Conservation (phyloP, 306 rosid genomes). For the Quercus wislizeni region DNA sequence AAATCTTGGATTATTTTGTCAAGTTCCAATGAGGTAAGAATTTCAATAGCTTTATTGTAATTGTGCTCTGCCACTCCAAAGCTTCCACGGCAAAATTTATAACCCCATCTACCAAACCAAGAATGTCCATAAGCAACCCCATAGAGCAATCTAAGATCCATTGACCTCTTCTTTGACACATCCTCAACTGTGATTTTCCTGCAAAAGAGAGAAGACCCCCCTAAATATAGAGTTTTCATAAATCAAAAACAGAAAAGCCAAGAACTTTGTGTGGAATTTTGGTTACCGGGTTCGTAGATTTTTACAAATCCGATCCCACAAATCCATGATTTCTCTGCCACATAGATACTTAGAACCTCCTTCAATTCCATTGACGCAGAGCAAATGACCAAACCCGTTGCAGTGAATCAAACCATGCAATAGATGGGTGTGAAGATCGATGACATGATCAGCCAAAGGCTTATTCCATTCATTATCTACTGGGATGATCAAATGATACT, state of each 20-base stretch:
- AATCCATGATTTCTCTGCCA: slow-evolving; percentile 82
- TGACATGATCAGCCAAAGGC: slow-evolving; percentile 53
- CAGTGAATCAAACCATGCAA: slow-evolving; percentile 78
- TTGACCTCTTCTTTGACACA: slow-evolving; percentile 58
- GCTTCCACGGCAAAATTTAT: slow-evolving; percentile 68
- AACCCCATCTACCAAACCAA: slow-evolving; percentile 96
- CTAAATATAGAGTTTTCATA: not conserved
- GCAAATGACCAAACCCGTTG: slow-evolving; percentile 83
- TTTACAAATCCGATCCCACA: slow-evolving; percentile 83
- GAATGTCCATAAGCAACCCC: slow-evolving; percentile 88
- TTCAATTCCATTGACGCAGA: slow-evolving; percentile 73
- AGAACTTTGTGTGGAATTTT: not conserved
- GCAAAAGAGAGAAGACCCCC: slow-evolving; percentile 15
- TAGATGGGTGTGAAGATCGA: slow-evolving; percentile 57
- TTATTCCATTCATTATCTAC: slow-evolving; percentile 63
- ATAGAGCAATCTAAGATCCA: slow-evolving; percentile 85
- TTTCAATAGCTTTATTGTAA: slow-evolving; percentile 53
- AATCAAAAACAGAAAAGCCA: not conserved
- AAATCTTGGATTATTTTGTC: no score
- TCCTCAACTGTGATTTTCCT: slow-evolving; percentile 79
- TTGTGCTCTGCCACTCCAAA: slow-evolving; percentile 57
- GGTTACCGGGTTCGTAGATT: slow-evolving; percentile 58
- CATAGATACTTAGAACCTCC: slow-evolving; percentile 72
- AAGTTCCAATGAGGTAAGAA: slow-evolving; percentile 14
- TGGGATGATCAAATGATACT: slow-evolving; percentile 79